Percentiles rank a stretch among this genome's conserved stretches.
Evolutionary conservation across 2,329 filamentous ascomycete species (phyloP).

Genomic region (Kalaharituber pfeilii): DNA sequence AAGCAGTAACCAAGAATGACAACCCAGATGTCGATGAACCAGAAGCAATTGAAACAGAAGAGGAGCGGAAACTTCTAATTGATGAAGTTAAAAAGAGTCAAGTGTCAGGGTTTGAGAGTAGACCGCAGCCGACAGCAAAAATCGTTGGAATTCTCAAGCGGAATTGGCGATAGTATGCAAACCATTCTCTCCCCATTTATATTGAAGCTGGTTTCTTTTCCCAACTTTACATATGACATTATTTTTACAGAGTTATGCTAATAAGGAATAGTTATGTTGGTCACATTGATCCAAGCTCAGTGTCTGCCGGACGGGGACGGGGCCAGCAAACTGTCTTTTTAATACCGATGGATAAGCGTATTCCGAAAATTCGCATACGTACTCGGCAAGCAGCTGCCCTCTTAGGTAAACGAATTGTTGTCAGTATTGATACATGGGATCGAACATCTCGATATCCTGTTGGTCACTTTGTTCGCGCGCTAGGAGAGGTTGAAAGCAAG

Average conservation of each 20-base stretch:
- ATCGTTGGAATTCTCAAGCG: constrained; percentile 86
- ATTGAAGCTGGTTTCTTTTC: no score
- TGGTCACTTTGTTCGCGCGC: constrained; percentile 80
- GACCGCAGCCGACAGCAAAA: constrained; percentile 73
- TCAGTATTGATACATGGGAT: constrained; percentile 92
- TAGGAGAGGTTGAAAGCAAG: constrained; percentile 90
- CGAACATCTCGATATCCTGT: constrained; percentile 80
- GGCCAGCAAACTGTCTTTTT: constrained; percentile 88
- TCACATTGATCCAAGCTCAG: constrained; percentile 76
- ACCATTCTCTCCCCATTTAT: no score
- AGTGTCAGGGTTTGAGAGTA: constrained; percentile 54
- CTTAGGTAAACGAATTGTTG: constrained; percentile 74
- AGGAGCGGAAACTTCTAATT: constrained; percentile 69
- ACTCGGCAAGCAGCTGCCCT: constrained; percentile 81
- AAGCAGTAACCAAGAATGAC: constrained; percentile 77
- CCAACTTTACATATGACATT: neutral
- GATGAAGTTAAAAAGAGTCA: constrained; percentile 82
- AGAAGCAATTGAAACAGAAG: constrained; percentile 65
- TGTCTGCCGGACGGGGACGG: constrained; percentile 56
- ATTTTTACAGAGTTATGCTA: no score
- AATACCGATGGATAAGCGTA: constrained; percentile 92
- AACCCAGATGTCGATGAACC: constrained; percentile 71
- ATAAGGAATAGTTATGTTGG: constrained; percentile 49
- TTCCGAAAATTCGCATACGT: constrained; percentile 86
- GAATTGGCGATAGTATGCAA: constrained; percentile 71